Base-by-base conservation (phyloP, 345 rosid genomes). In the Bruguiera gymnorhiza region DNA sequence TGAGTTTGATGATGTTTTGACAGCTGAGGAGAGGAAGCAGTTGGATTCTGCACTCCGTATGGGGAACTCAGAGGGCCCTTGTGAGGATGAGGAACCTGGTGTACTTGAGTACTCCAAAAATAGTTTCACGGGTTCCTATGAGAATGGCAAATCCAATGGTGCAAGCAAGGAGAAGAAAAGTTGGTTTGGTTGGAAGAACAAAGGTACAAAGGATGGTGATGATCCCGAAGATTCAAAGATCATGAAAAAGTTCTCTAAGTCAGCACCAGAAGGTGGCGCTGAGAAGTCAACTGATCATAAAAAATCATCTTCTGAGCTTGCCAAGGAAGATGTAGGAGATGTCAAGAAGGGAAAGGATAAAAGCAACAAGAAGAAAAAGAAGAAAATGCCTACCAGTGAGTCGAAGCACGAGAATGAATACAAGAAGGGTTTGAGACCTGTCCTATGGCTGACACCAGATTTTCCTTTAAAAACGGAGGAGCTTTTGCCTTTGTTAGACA, bases 121-220 rank as follows among this genome's bases (percentile, higher is more conserved):
- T 86, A 89, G 87, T 73, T 72, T 80, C 30, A 87, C 73, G n/a
- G 90, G 73, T 67, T 48, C 82, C 54, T 82, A 61, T 73, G 91
- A 85, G 71, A 90, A 84, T 67, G 83, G 86, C 65, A 88, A 86
- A 66, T 68, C 86, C 32, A 84, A 83, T 75, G 84, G 83, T 72
- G 64, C 81, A 76, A 63, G 69, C 64, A 92, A 92, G 82, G 98
- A 92, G 71, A 95, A 86, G 92, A 95, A 92, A 78, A 77, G 96
- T 56, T 95, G 99, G 99, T 87, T 95, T 83, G 88, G 96, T 63
- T 89, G 97, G 97, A 92, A 85, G 70, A 86, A 86, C 83, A 95
- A 91, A 77, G 83, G 85, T 60, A 43, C 81, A 19, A 92, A 88
- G 82, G 82, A 80, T 56, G 61, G 54, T 60, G 92, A 87, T 66